Evolutionary conservation across 192 early-diverging fungal genomes (phyloP).

Genomic region (Dissophora ornata): DNA sequence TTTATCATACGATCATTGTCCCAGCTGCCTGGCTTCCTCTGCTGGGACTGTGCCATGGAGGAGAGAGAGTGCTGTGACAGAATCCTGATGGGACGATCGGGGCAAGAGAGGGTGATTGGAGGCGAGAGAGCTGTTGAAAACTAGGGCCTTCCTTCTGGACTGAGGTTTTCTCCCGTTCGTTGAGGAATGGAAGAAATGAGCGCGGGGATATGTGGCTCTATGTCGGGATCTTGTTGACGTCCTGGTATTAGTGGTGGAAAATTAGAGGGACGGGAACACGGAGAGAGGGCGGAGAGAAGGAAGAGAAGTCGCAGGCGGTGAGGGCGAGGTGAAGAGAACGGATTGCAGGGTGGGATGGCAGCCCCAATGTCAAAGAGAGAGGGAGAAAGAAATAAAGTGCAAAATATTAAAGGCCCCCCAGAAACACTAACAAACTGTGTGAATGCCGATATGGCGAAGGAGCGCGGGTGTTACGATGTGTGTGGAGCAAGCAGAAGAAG

Average conservation of each 20-base stretch:
- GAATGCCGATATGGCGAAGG: too few species aligned
- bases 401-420: neutral
- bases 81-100: constrained; percentile 25
- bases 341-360: neutral
- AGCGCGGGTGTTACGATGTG: too few species aligned
- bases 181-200: neutral
- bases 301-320: too few species aligned
- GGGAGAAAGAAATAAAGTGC: neutral
- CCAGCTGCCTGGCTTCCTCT: constrained; percentile 53
- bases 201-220: too few species aligned
- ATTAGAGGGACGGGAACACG: neutral
- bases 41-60: constrained; percentile 56
- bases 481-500: too few species aligned
- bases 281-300: too few species aligned
- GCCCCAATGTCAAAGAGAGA: neutral
- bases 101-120: neutral
- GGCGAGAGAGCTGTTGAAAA: constrained; percentile 3
- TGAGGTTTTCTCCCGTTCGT: neutral
- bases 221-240: neutral
- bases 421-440: too few species aligned
- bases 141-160: too few species aligned
- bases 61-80: constrained; percentile 32
- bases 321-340: neutral
- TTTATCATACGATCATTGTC: constrained; percentile 55
- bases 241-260: neutral